phyloP scores from a whole-genome alignment of 1,139 yeast genomes.

The Diutina mesorugosa region DNA sequence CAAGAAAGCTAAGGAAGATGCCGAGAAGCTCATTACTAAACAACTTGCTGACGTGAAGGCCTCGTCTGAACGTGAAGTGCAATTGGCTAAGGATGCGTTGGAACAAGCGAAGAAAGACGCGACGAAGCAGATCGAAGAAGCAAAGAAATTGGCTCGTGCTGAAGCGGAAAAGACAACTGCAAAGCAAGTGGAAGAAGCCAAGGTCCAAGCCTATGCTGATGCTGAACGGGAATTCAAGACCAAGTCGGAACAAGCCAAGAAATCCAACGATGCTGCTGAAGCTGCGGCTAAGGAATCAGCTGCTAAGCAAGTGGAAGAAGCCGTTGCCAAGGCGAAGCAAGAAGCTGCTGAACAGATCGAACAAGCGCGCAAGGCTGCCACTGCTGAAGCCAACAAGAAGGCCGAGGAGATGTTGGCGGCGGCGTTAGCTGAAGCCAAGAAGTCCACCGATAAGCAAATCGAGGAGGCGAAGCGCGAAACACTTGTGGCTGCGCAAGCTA shows the following conservation, averaged over 20 bases:
- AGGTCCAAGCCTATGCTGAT: background rate
- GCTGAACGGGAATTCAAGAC: background rate
- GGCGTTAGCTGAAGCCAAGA: conserved; percentile 3
- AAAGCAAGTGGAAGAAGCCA: background rate
- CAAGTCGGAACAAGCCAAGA: background rate
- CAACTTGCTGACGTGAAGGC: background rate
- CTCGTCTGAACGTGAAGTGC: background rate
- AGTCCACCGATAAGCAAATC: background rate
- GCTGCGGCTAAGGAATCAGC: conserved; percentile 3
- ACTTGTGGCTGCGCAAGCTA: background rate
- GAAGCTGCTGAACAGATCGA: background rate
- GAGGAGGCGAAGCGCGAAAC: background rate
- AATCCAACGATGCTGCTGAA: background rate
- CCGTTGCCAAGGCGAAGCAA: background rate
- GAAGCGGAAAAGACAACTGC: background rate
- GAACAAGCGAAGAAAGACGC: background rate
- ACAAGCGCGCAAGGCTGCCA: background rate
- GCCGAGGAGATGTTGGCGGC: background rate
- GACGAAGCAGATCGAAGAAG: background rate
- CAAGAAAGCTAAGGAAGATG: background rate
- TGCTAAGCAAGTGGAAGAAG: background rate
- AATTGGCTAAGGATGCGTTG: background rate
- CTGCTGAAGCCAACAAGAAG: background rate
- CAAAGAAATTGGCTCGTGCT: background rate
- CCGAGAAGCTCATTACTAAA: background rate